Conservation (phyloP, 345 rosid genomes). For the thale cress (Arabidopsis thaliana) region DNA sequence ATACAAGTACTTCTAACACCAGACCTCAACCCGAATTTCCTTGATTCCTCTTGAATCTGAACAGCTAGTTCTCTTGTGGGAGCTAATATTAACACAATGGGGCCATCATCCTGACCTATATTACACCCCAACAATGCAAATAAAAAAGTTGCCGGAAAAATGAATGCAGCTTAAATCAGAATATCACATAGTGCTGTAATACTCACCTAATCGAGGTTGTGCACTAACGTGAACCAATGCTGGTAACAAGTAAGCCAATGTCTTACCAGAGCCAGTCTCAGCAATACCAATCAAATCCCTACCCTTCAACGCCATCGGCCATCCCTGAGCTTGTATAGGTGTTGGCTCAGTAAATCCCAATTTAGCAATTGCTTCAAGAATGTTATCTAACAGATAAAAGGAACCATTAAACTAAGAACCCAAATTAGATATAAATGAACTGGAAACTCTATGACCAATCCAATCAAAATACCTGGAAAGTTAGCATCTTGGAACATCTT, state of each 20-base stretch:
- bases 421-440: no score
- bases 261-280: constrained; percentile 99
- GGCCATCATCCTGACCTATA: constrained; percentile 84
- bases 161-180: constrained; percentile 9
- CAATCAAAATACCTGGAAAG: constrained; percentile 67
- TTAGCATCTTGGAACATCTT: constrained; percentile 79
- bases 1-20: constrained; percentile 84
- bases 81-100: constrained; percentile 80
- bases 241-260: constrained; percentile 91
- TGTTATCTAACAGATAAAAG: constrained; percentile 53
- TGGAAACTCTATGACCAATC: not conserved
- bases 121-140: not conserved
- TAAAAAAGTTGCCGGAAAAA: not conserved
- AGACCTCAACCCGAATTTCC: constrained; percentile 68
- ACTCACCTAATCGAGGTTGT: constrained; percentile 89
- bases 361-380: constrained; percentile 80
- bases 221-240: constrained; percentile 91
- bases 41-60: constrained; percentile 91
- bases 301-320: constrained; percentile 99
- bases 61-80: constrained; percentile 98
- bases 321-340: constrained; percentile 92
- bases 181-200: not conserved
- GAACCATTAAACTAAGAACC: no score
- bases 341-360: constrained; percentile 96
- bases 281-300: constrained; percentile 94